Conservation (phyloP, 768 basidiomycete genomes). For the Boletus edulis region DNA sequence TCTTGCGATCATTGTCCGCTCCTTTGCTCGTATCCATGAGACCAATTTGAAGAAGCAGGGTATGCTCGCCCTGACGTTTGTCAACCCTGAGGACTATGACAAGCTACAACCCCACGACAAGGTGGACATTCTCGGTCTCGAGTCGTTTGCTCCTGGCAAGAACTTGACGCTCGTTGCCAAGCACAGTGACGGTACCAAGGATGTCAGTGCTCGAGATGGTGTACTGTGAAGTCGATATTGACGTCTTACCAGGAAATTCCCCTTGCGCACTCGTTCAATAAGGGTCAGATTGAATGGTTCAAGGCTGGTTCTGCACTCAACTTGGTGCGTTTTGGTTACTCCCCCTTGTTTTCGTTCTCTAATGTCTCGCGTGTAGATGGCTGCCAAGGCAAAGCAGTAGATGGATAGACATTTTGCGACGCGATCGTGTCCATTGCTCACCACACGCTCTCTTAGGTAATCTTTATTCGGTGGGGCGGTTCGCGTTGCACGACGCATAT, state of each 20-base stretch:
- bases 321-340: constrained; percentile 50
- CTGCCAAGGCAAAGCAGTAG: constrained; percentile 55
- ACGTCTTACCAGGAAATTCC: constrained; percentile 50
- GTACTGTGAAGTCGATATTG: constrained; percentile 1
- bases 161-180: constrained; percentile 80
- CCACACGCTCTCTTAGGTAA: not conserved
- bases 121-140: constrained; percentile 86
- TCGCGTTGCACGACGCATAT: not conserved
- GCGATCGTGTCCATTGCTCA: not conserved
- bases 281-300: constrained; percentile 98
- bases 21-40: constrained; percentile 97
- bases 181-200: constrained; percentile 77
- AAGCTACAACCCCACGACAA: constrained; percentile 85
- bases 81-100: constrained; percentile 90
- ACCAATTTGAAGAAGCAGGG: constrained; percentile 99
- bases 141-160: constrained; percentile 88
- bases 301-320: constrained; percentile 95
- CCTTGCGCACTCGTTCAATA: constrained; percentile 93
- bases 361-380: constrained; percentile 49
- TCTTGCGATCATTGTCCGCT: constrained; percentile 92
- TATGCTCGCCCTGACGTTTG: constrained; percentile 95
- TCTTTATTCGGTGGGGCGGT: not conserved
- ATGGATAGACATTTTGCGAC: constrained; percentile 10
- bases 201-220: constrained; percentile 39
- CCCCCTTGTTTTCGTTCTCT: not conserved